phyloP scores from a whole-genome alignment of 1,284 basidiomycete species.

The Ustilago crameri region DNA sequence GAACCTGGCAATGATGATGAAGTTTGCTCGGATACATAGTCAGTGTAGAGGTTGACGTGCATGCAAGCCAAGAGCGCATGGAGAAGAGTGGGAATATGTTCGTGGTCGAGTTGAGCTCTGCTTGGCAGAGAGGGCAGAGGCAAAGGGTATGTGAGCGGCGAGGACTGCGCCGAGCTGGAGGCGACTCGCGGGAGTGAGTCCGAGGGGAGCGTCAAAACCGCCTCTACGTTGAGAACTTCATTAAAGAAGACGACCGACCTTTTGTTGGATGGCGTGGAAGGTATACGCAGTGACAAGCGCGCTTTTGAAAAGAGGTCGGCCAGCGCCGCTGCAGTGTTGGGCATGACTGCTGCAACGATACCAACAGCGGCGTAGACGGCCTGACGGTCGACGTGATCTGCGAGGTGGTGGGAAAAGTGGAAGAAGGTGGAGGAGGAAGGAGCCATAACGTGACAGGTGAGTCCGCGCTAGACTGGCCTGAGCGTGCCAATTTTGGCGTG shows the following conservation, averaged over 20 bases:
- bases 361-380: background rate
- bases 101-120: constrained; percentile 6
- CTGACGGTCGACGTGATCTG: background rate
- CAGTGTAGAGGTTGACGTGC: constrained; percentile 36
- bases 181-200: constrained; percentile 20
- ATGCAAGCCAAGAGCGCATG: constrained; percentile 32
- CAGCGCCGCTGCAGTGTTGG: constrained; percentile 17
- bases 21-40: constrained; percentile 31
- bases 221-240: constrained; percentile 32
- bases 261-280: constrained; percentile 11
- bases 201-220: constrained; percentile 27
- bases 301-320: constrained; percentile 37
- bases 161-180: constrained; percentile 1
- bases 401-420: background rate
- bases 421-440: constrained; percentile 5
- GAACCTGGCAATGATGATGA: background rate
- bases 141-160: background rate
- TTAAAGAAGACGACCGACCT: constrained; percentile 42
- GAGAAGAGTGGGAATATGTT: constrained; percentile 29
- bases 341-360: constrained; percentile 14
- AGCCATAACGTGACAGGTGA: background rate
- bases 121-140: constrained; percentile 9
- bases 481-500: background rate
- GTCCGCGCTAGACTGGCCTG: background rate
- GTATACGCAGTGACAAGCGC: constrained; percentile 21